Evolutionary conservation across 768 basidiomycete species (phyloP).

Genomic region (Suillus alpinus): DNA sequence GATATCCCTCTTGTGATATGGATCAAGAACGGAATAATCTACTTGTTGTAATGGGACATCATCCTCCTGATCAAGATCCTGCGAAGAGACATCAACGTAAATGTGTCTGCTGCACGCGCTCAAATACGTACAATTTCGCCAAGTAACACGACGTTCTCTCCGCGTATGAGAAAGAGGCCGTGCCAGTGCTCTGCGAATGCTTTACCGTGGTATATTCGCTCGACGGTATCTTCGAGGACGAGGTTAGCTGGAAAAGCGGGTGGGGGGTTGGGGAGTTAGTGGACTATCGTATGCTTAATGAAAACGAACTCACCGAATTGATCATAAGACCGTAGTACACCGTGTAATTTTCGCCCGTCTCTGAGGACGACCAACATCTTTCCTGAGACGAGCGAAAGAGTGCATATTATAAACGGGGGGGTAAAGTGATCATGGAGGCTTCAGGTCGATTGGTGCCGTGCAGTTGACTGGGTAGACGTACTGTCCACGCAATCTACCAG

Average conservation of each 20-base stretch:
- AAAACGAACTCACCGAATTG: slow-evolving; percentile 78
- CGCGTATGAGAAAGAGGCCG: slow-evolving; percentile 92
- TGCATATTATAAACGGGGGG: slow-evolving; percentile 15
- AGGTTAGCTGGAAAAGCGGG: slow-evolving; percentile 73
- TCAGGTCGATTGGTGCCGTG: slow-evolving; percentile 46
- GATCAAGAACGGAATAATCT: slow-evolving; percentile 66
- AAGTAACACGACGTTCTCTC: slow-evolving; percentile 95
- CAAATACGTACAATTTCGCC: slow-evolving; percentile 85
- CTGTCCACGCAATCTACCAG: slow-evolving; percentile 99
- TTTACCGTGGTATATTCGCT: slow-evolving; percentile 88
- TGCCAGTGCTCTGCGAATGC: slow-evolving; percentile 85
- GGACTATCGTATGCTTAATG: neutral
- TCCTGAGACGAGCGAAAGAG: slow-evolving; percentile 52
- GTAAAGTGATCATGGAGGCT: slow-evolving; percentile 43
- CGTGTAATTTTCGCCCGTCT: slow-evolving; percentile 95
- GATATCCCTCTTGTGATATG: slow-evolving; percentile 70
- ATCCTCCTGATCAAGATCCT: slow-evolving; percentile 95
- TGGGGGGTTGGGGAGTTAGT: slow-evolving; percentile 3
- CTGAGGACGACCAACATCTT: slow-evolving; percentile 97
- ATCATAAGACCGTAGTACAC: slow-evolving; percentile 95
- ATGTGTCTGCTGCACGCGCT: neutral
- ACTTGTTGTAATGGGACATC: slow-evolving; percentile 77
- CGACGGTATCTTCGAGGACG: slow-evolving; percentile 92
- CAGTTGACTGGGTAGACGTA: slow-evolving; percentile 70
- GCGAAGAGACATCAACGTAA: slow-evolving; percentile 4